phyloP scores from a whole-genome alignment of 768 basidiomycete species.

The Wakefieldia striispora region DNA sequence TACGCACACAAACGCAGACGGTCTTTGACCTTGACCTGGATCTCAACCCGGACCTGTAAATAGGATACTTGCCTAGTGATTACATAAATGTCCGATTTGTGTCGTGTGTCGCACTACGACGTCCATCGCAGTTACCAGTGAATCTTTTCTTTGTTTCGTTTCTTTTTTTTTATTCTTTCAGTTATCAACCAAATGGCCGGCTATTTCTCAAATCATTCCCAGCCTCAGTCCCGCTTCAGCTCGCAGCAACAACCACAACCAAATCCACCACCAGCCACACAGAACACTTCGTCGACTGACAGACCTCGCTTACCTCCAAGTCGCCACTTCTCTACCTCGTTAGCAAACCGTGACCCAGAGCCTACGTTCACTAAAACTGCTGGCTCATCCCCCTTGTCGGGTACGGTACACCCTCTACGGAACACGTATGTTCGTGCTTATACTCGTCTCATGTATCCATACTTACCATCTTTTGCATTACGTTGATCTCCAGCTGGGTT shows the following conservation, averaged over 20 bases:
- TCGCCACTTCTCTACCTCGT: conserved; percentile 71
- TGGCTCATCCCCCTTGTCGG: conserved; percentile 20
- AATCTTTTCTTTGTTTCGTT: background rate
- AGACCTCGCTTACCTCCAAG: conserved; percentile 57
- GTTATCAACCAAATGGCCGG: conserved; percentile 48
- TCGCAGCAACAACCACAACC: conserved; percentile 45
- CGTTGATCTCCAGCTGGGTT: conserved; percentile 61
- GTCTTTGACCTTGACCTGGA: conserved; percentile 82
- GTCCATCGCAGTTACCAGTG: conserved; percentile 5
- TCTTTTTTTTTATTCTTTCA: conserved; percentile 23
- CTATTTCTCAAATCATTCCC: conserved; percentile 84
- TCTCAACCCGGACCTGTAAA: conserved; percentile 75
- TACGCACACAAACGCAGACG: conserved; percentile 56
- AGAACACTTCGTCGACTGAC: background rate
- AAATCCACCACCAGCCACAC: conserved; percentile 8
- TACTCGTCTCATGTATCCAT: conserved; percentile 11
- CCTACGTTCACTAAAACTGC: conserved; percentile 41
- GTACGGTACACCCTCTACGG: conserved; percentile 68
- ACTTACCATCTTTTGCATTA: conserved; percentile 17
- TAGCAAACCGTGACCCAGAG: conserved; percentile 38
- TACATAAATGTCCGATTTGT: conserved; percentile 17
- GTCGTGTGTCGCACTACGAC: conserved; percentile 7
- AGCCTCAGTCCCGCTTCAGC: conserved; percentile 61
- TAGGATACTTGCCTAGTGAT: conserved; percentile 9
- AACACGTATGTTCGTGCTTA: conserved; percentile 74